Evolutionary conservation across 306 rosid species (phyloP).

Genomic region (Cucurbita ficifolia): DNA sequence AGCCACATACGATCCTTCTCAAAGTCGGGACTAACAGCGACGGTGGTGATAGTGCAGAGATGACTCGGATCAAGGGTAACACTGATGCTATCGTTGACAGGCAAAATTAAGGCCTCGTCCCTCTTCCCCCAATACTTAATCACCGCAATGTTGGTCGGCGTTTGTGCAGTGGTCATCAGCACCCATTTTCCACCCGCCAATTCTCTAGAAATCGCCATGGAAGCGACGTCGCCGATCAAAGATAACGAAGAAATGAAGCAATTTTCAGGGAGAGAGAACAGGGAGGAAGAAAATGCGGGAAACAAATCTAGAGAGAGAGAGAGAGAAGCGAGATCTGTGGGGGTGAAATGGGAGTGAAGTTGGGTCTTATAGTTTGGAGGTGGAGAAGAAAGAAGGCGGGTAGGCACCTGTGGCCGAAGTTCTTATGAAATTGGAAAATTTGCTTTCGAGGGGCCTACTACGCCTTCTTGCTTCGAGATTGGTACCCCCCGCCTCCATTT

Average conservation of each 20-base stretch:
- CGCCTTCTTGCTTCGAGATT: neutral
- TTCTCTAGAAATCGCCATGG: neutral
- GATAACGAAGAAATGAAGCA: neutral
- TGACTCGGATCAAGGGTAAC: conserved; percentile 89
- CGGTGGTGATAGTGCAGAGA: conserved; percentile 91
- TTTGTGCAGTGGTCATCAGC: conserved; percentile 70
- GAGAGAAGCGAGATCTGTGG: conserved; percentile 4
- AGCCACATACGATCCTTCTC: conserved; percentile 93
- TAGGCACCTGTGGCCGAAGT: neutral
- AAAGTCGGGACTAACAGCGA: conserved; percentile 76
- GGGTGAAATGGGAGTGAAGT: neutral
- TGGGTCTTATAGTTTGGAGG: neutral
- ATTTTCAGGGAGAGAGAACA: neutral
- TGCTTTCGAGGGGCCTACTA: neutral
- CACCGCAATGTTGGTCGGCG: conserved; percentile 95
- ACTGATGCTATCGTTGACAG: conserved; percentile 88
- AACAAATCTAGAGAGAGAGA: conserved; percentile 11
- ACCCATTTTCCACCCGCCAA: conserved; percentile 67
- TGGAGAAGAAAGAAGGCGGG: neutral
- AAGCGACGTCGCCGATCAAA: neutral
- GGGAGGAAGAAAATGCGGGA: neutral
- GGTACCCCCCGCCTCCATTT: neutral
- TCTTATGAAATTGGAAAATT: neutral
- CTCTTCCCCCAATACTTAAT: conserved; percentile 98
- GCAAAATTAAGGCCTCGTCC: conserved; percentile 71